A percentile compares a stretch with the other conserved stretches of the same genome.
Conservation (phyloP, 345 rosid species). For the Clausena lansium region DNA sequence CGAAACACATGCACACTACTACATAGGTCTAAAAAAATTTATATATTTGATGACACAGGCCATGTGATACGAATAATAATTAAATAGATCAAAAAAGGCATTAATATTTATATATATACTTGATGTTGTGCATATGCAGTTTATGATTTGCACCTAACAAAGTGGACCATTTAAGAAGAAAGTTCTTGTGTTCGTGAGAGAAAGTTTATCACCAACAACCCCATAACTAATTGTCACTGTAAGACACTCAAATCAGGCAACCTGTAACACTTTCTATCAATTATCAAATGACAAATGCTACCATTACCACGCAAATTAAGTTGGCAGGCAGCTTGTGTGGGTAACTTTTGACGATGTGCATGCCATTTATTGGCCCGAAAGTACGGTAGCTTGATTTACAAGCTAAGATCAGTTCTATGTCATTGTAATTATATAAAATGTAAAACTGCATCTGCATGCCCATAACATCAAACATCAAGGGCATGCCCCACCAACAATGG, state of each 20-base stretch:
- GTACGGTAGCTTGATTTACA: neutral
- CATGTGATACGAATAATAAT: too few relatives aligned
- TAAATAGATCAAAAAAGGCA: neutral
- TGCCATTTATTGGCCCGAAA: neutral
- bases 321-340: neutral
- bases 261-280: neutral
- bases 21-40: too few relatives aligned
- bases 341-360: neutral
- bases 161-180: neutral
- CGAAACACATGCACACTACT: too few relatives aligned
- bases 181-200: neutral
- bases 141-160: neutral
- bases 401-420: too few relatives aligned
- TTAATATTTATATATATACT: too few relatives aligned
- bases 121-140: neutral
- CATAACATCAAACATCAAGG: too few relatives aligned
- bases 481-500: too few relatives aligned
- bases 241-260: neutral
- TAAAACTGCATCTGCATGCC: too few relatives aligned
- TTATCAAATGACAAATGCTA: neutral
- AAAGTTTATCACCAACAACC: neutral
- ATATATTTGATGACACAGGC: too few relatives aligned
- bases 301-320: neutral
- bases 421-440: too few relatives aligned
- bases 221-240: neutral